Evolutionary conservation across 192 early-diverging fungal species (phyloP), one percentile per base, ranked within the genome.

Genomic region (Mortierella antarctica): DNA sequence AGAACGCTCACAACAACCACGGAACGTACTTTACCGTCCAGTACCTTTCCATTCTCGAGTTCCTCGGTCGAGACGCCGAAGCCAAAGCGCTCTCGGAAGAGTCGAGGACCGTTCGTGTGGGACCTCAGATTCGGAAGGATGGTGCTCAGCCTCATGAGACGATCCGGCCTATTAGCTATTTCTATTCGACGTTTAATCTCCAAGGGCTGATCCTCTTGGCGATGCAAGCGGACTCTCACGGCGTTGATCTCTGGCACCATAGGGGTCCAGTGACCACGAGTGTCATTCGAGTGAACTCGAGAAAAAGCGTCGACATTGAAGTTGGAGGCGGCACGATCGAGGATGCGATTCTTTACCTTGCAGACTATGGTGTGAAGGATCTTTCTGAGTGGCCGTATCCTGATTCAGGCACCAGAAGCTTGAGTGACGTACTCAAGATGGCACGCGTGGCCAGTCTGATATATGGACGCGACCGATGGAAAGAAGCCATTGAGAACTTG

Each of bases 11-110:
- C 42, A 84, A 89, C 78, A 88, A 89, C 65, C 89, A 89, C 42
- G 89, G 88, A 68, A 87, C 88, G 7, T 88, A 84, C 74, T 86
- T 83, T 61, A 82, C 85, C 45, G 80, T 89, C 12, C 90, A 91
- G 53, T 64, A 75, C 18, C 17, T 84, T 31, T 64, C 84, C 39
- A 78, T 91, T 45, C 74, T 82, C 46, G 73, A 87, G 48, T 89
- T 84, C 67, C 71, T 90, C 31, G 76, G 81, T 51, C 73, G 78
- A 20, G 57, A 68, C 20, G 81, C 56, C 13, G 68, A 74, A n/a
- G 88, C 83, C 2, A 69, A 71, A 11, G 21, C 20, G 14, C 31
- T 70, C 17, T 51, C 77, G 49, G 58, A 78, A 57, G 70, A 70
- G 14, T 62, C 65, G 5, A 78, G 83, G 13, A 20, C 73, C 7